Conservation (phyloP, 805 yeast genomes). For the Kazachstania bromeliacearum region DNA sequence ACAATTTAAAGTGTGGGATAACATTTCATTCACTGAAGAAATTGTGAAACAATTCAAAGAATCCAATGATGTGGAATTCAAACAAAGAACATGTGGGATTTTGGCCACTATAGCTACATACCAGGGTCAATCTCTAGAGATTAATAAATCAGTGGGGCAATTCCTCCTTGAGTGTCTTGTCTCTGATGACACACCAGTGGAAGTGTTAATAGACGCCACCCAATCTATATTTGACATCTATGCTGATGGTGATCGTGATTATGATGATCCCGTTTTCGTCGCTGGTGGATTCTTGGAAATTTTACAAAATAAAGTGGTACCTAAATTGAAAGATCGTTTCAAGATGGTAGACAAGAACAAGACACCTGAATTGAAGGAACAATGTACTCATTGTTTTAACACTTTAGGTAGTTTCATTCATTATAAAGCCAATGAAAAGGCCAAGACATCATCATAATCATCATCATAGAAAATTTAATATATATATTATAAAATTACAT, state of each 20-base stretch:
- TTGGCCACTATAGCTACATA: slow-evolving; percentile 41
- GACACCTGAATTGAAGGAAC: slow-evolving; percentile 44
- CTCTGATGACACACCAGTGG: slow-evolving; percentile 23
- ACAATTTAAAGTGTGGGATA: slow-evolving; percentile 14
- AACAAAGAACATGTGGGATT: slow-evolving; percentile 37
- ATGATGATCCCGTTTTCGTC: slow-evolving; percentile 63
- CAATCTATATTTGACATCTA: slow-evolving; percentile 69
- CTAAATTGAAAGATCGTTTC: slow-evolving; percentile 42
- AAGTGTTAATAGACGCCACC: slow-evolving; percentile 47
- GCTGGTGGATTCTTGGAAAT: slow-evolving; percentile 36
- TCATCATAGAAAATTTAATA: too few species aligned
- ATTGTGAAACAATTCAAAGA: slow-evolving; percentile 14
- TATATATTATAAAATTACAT: not conserved
- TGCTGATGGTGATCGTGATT: slow-evolving; percentile 58
- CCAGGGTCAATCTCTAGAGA: slow-evolving; percentile 33
- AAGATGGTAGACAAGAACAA: slow-evolving; percentile 61
- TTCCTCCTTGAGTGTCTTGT: slow-evolving; percentile 33
- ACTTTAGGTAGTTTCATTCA: slow-evolving; percentile 69
- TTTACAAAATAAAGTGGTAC: slow-evolving; percentile 34
- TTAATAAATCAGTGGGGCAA: slow-evolving; percentile 38
- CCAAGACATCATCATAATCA: slow-evolving; percentile 1
- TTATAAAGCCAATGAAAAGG: slow-evolving; percentile 52
- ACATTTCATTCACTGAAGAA: slow-evolving; percentile 21
- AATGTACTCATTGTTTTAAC: slow-evolving; percentile 55
- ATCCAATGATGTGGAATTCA: slow-evolving; percentile 30